Percentiles rank a stretch among this genome's conserved stretches.
These are phyloP conservation scores for Trypanosoma brucei DNA, from an alignment of 208 protist genomes.

Conservation along the genomic window DNA sequence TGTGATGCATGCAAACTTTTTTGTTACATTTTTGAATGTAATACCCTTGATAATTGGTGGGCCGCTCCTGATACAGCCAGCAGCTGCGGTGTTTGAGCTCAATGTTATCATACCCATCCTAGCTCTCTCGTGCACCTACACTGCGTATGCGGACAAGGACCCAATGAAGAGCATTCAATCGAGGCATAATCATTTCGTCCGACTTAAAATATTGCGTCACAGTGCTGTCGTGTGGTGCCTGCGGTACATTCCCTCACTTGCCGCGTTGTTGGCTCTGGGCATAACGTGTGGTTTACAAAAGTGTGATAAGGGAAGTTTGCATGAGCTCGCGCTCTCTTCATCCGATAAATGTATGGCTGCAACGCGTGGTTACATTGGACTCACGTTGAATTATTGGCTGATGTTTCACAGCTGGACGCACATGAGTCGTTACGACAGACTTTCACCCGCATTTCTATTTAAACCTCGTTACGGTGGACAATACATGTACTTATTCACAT, in stretches of 20 bases:
- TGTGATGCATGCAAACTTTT: constrained; percentile 73
- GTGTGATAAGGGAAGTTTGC: constrained; percentile 17
- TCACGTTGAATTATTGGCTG: constrained; percentile 88
- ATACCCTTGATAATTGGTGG: constrained; percentile 47
- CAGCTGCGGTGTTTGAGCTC: constrained; percentile 71
- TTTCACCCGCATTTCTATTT: constrained; percentile 64
- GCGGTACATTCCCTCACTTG: constrained; percentile 67
- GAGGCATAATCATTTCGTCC: constrained; percentile 82
- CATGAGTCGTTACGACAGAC: constrained; percentile 79
- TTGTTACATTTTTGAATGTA: constrained; percentile 65
- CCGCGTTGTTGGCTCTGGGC: constrained; percentile 60
- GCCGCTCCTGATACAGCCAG: constrained; percentile 66
- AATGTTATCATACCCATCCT: constrained; percentile 82
- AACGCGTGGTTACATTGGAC: constrained; percentile 64
- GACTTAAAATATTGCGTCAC: constrained; percentile 76
- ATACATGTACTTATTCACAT: constrained; percentile 70
- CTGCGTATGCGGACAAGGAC: constrained; percentile 74
- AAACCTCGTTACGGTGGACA: constrained; percentile 59
- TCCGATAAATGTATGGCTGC: constrained; percentile 46
- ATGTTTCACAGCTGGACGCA: constrained; percentile 89
- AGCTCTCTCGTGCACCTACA: constrained; percentile 76
- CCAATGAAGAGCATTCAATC: constrained; percentile 82
- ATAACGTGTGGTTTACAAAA: constrained; percentile 48
- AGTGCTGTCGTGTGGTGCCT: constrained; percentile 71
- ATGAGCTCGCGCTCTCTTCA: constrained; percentile 27